These are phyloP conservation scores for Amanita rimosa DNA, from an alignment of 768 basidiomycete species.

Conservation along the genomic window DNA sequence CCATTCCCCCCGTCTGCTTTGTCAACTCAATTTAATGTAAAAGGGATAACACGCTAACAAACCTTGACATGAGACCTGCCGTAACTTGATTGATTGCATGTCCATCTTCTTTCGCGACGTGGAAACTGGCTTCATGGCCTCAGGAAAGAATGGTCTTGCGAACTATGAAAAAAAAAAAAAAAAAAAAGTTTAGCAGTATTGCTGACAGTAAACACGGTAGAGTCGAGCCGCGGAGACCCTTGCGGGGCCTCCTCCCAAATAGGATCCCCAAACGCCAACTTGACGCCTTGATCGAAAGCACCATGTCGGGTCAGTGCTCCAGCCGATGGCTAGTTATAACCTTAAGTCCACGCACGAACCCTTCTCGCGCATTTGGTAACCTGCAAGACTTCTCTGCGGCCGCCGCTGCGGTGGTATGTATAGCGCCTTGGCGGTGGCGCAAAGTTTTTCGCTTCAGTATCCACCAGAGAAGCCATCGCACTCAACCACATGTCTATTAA, in stretches of 20 bases:
- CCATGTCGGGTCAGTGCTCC: background rate
- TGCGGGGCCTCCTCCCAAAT: background rate
- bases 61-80: background rate
- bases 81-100: background rate
- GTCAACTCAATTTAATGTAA: background rate
- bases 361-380: background rate
- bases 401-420: background rate
- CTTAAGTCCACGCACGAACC: background rate
- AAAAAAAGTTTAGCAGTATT: background rate
- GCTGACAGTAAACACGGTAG: background rate
- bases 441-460: background rate
- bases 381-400: background rate
- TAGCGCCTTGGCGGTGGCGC: background rate
- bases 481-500: no score
- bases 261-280: background rate
- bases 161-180: background rate
- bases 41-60: background rate
- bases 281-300: background rate
- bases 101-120: background rate
- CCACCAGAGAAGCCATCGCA: no score
- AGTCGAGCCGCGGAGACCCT: background rate
- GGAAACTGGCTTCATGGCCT: background rate
- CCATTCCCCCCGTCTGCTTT: background rate
- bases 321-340: background rate
- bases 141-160: slow-evolving; percentile 1